Evolutionary conservation across 371 early-diverging fungal species (phyloP), one percentile per base, ranked within the genome.

Genomic region (Sporodiniella umbellata): DNA sequence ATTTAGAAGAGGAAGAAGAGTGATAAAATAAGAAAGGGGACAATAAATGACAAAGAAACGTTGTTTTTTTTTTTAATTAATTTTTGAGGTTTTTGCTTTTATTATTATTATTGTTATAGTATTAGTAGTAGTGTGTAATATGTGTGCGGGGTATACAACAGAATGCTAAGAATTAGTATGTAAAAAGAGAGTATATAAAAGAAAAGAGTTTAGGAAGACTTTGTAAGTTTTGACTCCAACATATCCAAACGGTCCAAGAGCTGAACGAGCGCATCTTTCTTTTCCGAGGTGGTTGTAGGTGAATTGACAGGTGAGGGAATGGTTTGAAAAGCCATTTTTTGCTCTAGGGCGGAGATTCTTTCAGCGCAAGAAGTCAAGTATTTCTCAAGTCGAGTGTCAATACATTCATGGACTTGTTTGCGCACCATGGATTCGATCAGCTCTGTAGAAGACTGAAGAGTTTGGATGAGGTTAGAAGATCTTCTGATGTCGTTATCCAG

Each of bases 391-490:
- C 49, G 52, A 12, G 49, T 46, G 4, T 65, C 64, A 18, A 69
- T 51, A 33, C 42, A 43, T 25, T 79, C 78, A 33, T 72, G 51
- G 22, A 80, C 70, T 18, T 81, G 76, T 30, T 64, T 66, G 51
- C 86, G 87, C 60, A 88, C 88, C 23, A 89, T 66, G 15, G 75
- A 78, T 51, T 90, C 91, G 33, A 90, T 81, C 86, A 87, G 85
- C 11, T 75, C 71, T 15, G 82, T 83, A 8, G 81, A 78, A 6
- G 84, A 70, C 57, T 85, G 87, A 15, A 91, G 64, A 2, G 87
- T 85, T 51, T 88, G 87, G 17, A 91, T 75, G 40, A 91, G 62
- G 11, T 83, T 72, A n/a, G 84, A 69, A 4, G 88, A 84, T 28
- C 79, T 79, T 12, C 89, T 79, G 39, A 91, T 81, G 59, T 91